A percentile compares a stretch with the other conserved stretches of the same genome.
These are phyloP conservation scores for Penicillium sp. DNA, from an alignment of 2,329 filamentous ascomycete genomes.

Conservation along the genomic window DNA sequence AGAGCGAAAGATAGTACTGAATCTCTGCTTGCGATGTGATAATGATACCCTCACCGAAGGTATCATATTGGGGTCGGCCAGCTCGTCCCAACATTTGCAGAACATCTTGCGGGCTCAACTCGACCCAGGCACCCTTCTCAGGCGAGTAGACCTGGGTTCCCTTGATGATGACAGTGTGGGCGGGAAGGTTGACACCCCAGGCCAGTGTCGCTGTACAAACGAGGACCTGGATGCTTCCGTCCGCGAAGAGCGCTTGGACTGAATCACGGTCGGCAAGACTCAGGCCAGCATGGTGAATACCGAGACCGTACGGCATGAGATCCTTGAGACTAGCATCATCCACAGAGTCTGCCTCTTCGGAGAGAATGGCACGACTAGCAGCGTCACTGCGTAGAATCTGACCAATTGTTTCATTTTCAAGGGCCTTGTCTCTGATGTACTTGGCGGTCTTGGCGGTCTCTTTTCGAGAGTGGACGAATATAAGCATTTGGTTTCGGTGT, in stretches of 20 bases:
- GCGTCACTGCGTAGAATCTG: slow-evolving; percentile 90
- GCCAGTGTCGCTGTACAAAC: slow-evolving; percentile 96
- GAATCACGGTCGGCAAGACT: slow-evolving; percentile 86
- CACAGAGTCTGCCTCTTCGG: slow-evolving; percentile 72
- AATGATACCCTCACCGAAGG: slow-evolving; percentile 96
- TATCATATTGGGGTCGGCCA: slow-evolving; percentile 91
- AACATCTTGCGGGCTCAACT: slow-evolving; percentile 92
- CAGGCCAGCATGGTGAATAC: slow-evolving; percentile 98
- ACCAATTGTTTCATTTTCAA: slow-evolving; percentile 95
- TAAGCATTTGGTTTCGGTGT: slow-evolving; percentile 93
- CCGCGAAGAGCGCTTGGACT: slow-evolving; percentile 87
- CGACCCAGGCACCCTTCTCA: slow-evolving; percentile 97
- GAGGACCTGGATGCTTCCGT: slow-evolving; percentile 84
- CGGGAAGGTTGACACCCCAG: slow-evolving; percentile 97
- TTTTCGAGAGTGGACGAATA: slow-evolving; percentile 96
- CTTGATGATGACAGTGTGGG: slow-evolving; percentile 98
- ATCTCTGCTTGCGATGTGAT: slow-evolving; percentile 93
- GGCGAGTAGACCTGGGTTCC: slow-evolving; percentile 96
- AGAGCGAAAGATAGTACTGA: slow-evolving; percentile 89
- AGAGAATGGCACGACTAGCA: slow-evolving; percentile 77
- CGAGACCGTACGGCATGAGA: slow-evolving; percentile 87
- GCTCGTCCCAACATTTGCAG: slow-evolving; percentile 97
- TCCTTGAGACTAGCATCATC: slow-evolving; percentile 86
- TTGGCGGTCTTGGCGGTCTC: slow-evolving; percentile 96
- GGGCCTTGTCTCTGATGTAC: slow-evolving; percentile 88